A percentile compares a stretch with the other conserved stretches of the same genome.
phyloP scores from a whole-genome alignment of 1,284 basidiomycete genomes.

The Jaminaea rosea region DNA sequence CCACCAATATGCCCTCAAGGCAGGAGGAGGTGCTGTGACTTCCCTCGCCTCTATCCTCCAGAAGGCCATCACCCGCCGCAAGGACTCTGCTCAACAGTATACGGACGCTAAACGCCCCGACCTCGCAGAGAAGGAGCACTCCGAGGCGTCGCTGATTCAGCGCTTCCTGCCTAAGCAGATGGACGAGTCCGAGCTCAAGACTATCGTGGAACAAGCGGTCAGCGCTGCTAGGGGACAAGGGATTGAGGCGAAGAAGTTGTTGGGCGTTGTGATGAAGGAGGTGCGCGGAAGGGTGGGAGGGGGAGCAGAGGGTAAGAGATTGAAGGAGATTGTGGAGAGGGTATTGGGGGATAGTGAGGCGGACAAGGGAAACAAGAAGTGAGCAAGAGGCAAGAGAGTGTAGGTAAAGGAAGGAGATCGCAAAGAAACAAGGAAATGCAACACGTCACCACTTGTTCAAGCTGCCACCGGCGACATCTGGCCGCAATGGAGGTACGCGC shows the following conservation, averaged over 20 bases:
- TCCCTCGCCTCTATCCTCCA: background rate
- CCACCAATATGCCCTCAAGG: background rate
- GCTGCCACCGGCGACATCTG: too few species aligned
- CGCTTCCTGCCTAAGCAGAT: conserved; percentile 29
- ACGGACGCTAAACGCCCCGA: background rate
- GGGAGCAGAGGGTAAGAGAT: background rate
- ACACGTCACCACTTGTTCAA: too few species aligned
- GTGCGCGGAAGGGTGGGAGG: background rate
- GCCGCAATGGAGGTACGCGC: too few species aligned
- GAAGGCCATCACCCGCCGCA: background rate
- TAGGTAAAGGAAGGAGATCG: too few species aligned
- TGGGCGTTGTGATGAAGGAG: background rate
- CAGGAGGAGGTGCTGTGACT: background rate
- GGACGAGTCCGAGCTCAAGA: conserved; percentile 18
- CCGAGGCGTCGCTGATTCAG: conserved; percentile 7
- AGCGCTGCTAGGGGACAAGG: background rate
- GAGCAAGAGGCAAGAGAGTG: too few species aligned
- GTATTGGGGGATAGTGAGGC: background rate
- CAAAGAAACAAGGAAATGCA: too few species aligned
- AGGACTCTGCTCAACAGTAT: background rate
- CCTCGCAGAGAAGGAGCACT: background rate
- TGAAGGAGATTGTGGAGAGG: background rate
- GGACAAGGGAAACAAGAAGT: background rate
- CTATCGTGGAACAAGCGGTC: background rate
- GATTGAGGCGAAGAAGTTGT: background rate